Base-by-base conservation (phyloP, 352 stramenopile species). In the Peronospora farinosa region DNA sequence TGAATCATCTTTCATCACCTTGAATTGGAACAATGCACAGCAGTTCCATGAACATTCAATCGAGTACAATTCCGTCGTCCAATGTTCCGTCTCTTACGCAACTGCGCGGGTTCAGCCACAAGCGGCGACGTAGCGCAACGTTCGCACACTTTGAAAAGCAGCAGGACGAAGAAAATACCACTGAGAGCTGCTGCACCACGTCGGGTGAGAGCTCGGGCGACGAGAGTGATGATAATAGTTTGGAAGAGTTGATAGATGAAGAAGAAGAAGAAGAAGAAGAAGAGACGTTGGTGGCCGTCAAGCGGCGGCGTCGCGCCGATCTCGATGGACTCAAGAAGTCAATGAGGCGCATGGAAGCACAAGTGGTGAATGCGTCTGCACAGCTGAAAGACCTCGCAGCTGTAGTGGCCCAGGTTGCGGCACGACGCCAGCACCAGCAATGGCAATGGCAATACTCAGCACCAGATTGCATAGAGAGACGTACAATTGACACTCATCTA, bases 341-440 rank as follows among this genome's bases (percentile, higher is more conserved):
- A 21, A 56, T 85, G 7, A 54, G 51, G 13, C 51, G 27, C 16
- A 65, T 85, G 40, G 63, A 80, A 35, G 60, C 44, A 30, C 63
- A 83, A 38, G 71, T 86, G 13, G 53, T 65, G 9, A 54, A 64
- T 21, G 69, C 72, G n/a, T 61, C 69, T 2, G 52, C 62, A 13
- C 68, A 71, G 39, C 54, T 86, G 38, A 61, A 44, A 19, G 74
- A 79, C 13, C 60, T 86, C 16, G 63, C 67, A 19, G 59, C 62
- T 19, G 60, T 86, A 17, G 59, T 86, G 47, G 45, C 56, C 16
- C 52, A 65, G 21, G 62, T 72, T 40, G 61, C 69, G 13, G 67
- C 61, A 8, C 67, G 57, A 35, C 67, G 55, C 38, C 65, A 78
- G 51, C 54, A 47, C 17, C 47, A 48, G 28, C 37, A 47, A n/a